Evolutionary conservation across 2,329 filamentous ascomycete genomes (phyloP).

Genomic region (Sclerotinia glacialis): DNA sequence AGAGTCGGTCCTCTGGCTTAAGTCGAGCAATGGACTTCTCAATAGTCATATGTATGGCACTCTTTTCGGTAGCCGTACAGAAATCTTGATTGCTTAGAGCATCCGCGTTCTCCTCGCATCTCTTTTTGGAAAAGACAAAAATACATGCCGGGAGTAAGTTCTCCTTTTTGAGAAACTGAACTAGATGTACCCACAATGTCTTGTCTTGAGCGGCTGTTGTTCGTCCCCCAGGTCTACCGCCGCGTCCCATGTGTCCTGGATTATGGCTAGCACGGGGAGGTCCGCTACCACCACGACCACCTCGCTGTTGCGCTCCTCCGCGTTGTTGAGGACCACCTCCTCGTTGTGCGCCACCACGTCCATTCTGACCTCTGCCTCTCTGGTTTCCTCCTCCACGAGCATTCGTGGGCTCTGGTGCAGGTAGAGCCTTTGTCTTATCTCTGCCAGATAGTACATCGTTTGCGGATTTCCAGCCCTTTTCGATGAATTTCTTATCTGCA

Average conservation of each 20-base stretch:
- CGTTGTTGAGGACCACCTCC: constrained; percentile 47
- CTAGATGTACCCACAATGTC: constrained; percentile 93
- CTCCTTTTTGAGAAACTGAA: constrained; percentile 85
- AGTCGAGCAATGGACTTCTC: constrained; percentile 90
- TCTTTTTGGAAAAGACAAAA: constrained; percentile 97
- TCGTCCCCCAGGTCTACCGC: constrained; percentile 79
- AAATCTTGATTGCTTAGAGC: constrained; percentile 94
- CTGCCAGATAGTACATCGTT: constrained; percentile 78
- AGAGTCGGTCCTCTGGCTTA: constrained; percentile 80
- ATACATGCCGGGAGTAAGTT: constrained; percentile 89
- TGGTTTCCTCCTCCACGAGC: constrained; percentile 49
- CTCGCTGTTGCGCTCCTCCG: constrained; percentile 51
- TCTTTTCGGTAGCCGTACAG: constrained; percentile 90
- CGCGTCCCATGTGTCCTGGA: constrained; percentile 84
- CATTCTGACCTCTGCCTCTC: constrained; percentile 53
- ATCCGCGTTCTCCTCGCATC: constrained; percentile 95
- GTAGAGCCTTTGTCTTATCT: constrained; percentile 65
- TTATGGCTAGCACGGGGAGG: constrained; percentile 51
- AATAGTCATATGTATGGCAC: constrained; percentile 94
- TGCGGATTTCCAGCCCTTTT: constrained; percentile 92
- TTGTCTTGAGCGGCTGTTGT: constrained; percentile 91
- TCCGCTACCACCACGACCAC: constrained; percentile 49
- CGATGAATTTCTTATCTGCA: constrained; percentile 84
- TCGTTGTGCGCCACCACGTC: constrained; percentile 49
- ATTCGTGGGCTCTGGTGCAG: constrained; percentile 39